Evolutionary conservation across 2,329 filamentous ascomycete genomes (phyloP).

Genomic region (Cladobotryum mycophilum): DNA sequence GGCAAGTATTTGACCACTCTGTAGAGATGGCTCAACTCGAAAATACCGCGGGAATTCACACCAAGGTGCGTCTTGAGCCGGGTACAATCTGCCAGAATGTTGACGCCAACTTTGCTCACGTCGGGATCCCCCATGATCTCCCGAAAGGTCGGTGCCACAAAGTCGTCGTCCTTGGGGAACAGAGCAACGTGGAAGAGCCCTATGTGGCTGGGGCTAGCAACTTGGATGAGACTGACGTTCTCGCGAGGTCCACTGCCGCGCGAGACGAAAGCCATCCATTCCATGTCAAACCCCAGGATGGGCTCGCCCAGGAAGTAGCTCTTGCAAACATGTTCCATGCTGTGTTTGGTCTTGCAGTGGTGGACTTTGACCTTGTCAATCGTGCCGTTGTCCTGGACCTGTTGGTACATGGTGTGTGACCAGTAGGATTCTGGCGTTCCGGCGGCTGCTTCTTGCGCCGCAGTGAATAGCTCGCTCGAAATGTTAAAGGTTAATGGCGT

Average conservation of each 20-base stretch:
- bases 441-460: constrained; percentile 40
- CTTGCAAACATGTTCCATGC: constrained; percentile 59
- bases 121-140: constrained; percentile 63
- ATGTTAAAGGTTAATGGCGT: constrained; percentile 26
- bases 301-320: constrained; percentile 61
- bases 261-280: constrained; percentile 61
- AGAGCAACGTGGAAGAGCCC: constrained; percentile 75
- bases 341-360: constrained; percentile 65
- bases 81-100: constrained; percentile 63
- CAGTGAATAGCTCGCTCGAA: constrained; percentile 24
- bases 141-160: constrained; percentile 66
- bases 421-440: constrained; percentile 53
- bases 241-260: constrained; percentile 45
- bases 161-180: constrained; percentile 46
- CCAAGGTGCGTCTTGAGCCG: constrained; percentile 61
- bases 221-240: constrained; percentile 75
- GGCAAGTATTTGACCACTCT: constrained; percentile 65
- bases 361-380: constrained; percentile 59
- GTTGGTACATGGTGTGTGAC: constrained; percentile 62
- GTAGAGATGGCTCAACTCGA: constrained; percentile 80
- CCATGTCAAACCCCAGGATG: constrained; percentile 82
- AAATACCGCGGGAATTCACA: constrained; percentile 58
- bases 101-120: constrained; percentile 71
- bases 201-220: constrained; percentile 71
- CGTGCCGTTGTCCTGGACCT: constrained; percentile 34